These are phyloP conservation scores for Trypanosoma cruzi DNA, from an alignment of 208 protist genomes.

Conservation along the genomic window DNA sequence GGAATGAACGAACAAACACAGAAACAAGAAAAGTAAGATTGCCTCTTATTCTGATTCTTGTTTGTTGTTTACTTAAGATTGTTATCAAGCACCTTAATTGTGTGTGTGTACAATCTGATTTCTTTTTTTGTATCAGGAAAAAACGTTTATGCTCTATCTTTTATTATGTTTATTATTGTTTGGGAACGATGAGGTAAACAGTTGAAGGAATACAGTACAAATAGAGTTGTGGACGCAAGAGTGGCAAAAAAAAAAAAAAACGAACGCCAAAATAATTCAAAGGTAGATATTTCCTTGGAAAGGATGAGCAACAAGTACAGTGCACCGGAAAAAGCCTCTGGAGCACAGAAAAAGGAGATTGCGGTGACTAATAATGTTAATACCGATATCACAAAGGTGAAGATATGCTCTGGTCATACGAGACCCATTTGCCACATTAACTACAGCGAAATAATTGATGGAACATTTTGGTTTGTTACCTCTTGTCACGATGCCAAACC, in stretches of 20 bases:
- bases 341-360: slow-evolving; percentile 20
- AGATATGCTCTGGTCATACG: slow-evolving; percentile 92
- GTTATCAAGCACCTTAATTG: not conserved
- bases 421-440: slow-evolving; percentile 92
- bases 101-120: not conserved
- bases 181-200: not conserved
- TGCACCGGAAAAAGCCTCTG: slow-evolving; percentile 41
- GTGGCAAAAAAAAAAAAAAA: not conserved
- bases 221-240: not conserved
- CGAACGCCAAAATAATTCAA: not conserved
- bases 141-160: not conserved
- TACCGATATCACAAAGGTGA: slow-evolving; percentile 67
- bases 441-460: slow-evolving; percentile 91
- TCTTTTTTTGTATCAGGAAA: slow-evolving; percentile 1
- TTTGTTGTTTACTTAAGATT: slow-evolving; percentile 8
- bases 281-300: not conserved
- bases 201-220: not conserved
- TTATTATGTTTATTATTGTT: not conserved
- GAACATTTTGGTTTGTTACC: slow-evolving; percentile 92
- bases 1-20: slow-evolving; percentile 2
- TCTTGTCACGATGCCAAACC: slow-evolving; percentile 93
- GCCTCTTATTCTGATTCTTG: too few species aligned
- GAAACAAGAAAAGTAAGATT: not conserved
- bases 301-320: slow-evolving; percentile 61
- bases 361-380: slow-evolving; percentile 2